Evolutionary conservation across 148 eudicot genomes (phyloP).

Genomic region (Rhododendron henanense): DNA sequence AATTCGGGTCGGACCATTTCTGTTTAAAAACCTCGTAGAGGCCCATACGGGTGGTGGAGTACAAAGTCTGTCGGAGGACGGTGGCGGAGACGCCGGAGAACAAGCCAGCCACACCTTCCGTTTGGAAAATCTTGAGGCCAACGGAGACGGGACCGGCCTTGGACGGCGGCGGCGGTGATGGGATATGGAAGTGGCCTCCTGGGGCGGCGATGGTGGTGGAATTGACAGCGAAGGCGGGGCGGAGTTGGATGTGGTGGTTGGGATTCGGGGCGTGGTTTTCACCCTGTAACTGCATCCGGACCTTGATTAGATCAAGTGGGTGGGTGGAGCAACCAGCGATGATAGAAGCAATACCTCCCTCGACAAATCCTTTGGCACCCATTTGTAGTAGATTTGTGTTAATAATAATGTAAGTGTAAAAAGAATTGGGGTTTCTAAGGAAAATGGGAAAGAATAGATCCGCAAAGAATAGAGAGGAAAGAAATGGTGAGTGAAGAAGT

Average conservation of each 20-base stretch:
- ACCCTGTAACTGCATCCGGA: constrained; percentile 67
- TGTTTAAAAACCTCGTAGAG: constrained; percentile 40
- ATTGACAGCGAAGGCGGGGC: constrained; percentile 37
- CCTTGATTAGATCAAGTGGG: constrained; percentile 54
- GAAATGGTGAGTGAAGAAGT: no score
- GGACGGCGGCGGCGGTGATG: constrained; percentile 19
- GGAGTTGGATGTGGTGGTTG: constrained; percentile 14
- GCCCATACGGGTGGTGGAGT: constrained; percentile 61
- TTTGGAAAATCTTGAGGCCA: constrained; percentile 30
- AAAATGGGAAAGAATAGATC: no score
- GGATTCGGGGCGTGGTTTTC: constrained; percentile 21
- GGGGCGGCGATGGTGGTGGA: constrained; percentile 7
- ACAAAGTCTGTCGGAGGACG: constrained; percentile 51
- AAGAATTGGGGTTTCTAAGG: neutral
- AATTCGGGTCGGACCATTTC: constrained; percentile 36
- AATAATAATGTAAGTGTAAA: neutral
- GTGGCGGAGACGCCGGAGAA: constrained; percentile 57
- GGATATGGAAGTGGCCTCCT: neutral
- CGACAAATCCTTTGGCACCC: constrained; percentile 55
- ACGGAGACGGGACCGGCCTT: constrained; percentile 33
- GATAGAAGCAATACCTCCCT: constrained; percentile 54
- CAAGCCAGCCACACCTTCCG: constrained; percentile 40
- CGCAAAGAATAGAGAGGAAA: neutral
- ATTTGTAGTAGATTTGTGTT: neutral
- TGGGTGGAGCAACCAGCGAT: constrained; percentile 60